A percentile compares a stretch with the other conserved stretches of the same genome.
These are phyloP conservation scores for Sextonia rubra DNA, from an alignment of 164 flowering plant genomes.

Conservation along the genomic window DNA sequence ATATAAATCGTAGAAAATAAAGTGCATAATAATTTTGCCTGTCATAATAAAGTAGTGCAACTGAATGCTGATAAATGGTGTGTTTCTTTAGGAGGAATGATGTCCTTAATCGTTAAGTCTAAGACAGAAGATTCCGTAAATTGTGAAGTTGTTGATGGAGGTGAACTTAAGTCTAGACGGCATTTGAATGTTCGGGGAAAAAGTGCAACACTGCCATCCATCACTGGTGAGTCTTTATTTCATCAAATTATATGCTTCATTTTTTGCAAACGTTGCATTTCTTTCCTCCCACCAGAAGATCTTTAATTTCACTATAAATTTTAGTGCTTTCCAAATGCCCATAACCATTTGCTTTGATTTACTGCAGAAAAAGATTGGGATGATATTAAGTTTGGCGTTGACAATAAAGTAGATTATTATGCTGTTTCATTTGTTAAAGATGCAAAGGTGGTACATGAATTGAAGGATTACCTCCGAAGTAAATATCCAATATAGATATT, in stretches of 20 bases:
- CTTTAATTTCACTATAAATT: neutral
- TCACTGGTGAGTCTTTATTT: conserved; percentile 43
- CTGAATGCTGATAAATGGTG: neutral
- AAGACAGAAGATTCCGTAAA: conserved; percentile 88
- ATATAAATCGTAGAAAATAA: neutral
- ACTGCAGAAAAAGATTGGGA: conserved; percentile 55
- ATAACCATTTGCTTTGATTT: conserved; percentile 13
- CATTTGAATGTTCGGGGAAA: conserved; percentile 98
- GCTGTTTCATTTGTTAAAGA: conserved; percentile 98
- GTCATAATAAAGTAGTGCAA: neutral
- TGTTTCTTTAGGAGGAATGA: conserved; percentile 81
- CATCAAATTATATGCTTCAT: neutral
- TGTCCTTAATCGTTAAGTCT: conserved; percentile 86
- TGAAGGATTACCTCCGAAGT: conserved; percentile 85
- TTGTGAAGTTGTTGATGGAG: conserved; percentile 98
- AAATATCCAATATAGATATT: conserved; percentile 13
- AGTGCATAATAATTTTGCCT: neutral
- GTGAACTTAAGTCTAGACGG: conserved; percentile 92
- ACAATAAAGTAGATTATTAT: conserved; percentile 86
- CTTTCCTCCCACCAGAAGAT: neutral
- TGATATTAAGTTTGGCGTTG: conserved; percentile 74
- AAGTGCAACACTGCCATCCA: conserved; percentile 67
- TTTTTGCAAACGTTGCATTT: neutral
- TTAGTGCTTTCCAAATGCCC: conserved; percentile 4
- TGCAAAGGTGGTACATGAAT: conserved; percentile 82